phyloP scores from a whole-genome alignment of 148 eudicot species.

The Fagopyrum homotropicum region DNA sequence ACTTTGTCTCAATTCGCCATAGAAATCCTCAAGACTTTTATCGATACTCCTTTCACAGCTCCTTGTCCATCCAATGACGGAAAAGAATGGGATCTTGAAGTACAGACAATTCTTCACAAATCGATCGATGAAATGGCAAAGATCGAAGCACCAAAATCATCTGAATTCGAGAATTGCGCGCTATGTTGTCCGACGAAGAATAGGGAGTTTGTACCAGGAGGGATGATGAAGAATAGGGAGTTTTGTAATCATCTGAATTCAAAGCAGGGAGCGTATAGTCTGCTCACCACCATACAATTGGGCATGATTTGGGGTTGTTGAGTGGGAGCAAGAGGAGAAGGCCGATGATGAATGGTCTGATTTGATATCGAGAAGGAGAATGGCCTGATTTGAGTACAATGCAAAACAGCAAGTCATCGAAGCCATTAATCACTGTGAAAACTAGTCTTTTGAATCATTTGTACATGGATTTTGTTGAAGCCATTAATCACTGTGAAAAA shows the following conservation, averaged over 20 bases:
- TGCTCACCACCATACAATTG: slow-evolving; percentile 76
- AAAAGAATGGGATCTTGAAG: slow-evolving; percentile 55
- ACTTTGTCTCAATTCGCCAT: slow-evolving; percentile 47
- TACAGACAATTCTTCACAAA: slow-evolving; percentile 43
- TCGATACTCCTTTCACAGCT: slow-evolving; percentile 58
- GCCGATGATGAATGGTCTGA: too few relatives aligned
- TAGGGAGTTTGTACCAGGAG: slow-evolving; percentile 62
- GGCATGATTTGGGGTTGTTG: slow-evolving; percentile 77
- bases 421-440: too few relatives aligned
- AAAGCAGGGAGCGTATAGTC: slow-evolving; percentile 81
- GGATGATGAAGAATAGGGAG: slow-evolving; percentile 68
- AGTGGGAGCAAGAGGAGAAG: slow-evolving; percentile 52
- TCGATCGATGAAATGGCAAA: slow-evolving; percentile 53
- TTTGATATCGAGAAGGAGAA: too few relatives aligned
- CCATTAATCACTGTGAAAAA: too few relatives aligned
- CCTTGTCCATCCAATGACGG: slow-evolving; percentile 71
- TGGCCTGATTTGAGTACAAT: too few relatives aligned
- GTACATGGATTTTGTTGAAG: too few relatives aligned
- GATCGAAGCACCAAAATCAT: slow-evolving; percentile 28
- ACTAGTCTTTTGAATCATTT: too few relatives aligned
- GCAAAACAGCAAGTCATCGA: too few relatives aligned
- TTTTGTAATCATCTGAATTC: slow-evolving; percentile 60
- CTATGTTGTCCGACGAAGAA: slow-evolving; percentile 46
- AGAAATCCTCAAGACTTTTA: slow-evolving; percentile 52
- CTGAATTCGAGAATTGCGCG: slow-evolving; percentile 25